Percentiles rank a stretch among this genome's conserved stretches.
Conservation (phyloP, 176 grass and related monocot species). For the Oryza officinalis region DNA sequence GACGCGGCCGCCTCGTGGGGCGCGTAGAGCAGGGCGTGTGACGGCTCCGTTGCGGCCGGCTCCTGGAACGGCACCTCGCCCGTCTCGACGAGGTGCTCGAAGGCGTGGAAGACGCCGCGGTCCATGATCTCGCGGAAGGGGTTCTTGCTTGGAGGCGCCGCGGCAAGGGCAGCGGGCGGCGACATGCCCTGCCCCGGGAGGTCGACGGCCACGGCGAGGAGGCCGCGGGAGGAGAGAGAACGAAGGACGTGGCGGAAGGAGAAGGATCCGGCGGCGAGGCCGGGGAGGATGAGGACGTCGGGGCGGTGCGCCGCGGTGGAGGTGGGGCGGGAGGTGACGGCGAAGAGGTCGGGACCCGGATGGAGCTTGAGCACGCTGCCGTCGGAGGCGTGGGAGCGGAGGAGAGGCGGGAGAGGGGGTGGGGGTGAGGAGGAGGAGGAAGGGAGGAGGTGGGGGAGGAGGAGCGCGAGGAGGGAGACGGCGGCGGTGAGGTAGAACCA, state of each 20-base stretch:
- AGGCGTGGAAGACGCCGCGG: slow-evolving; percentile 77
- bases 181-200: slow-evolving; percentile 67
- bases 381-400: slow-evolving; percentile 44
- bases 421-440: background rate
- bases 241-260: slow-evolving; percentile 64
- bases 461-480: slow-evolving; percentile 59
- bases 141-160: background rate
- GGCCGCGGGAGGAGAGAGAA: slow-evolving; percentile 34
- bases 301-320: background rate
- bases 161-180: background rate
- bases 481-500: slow-evolving; percentile 75
- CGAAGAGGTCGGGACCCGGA: slow-evolving; percentile 44
- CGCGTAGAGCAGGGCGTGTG: slow-evolving; percentile 33
- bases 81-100: slow-evolving; percentile 75
- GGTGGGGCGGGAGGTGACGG: slow-evolving; percentile 39
- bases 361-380: slow-evolving; percentile 59
- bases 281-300: slow-evolving; percentile 58
- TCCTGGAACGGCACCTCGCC: slow-evolving; percentile 70
- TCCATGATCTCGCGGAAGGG: slow-evolving; percentile 55
- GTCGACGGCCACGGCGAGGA: slow-evolving; percentile 51
- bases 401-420: slow-evolving; percentile 33
- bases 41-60: background rate
- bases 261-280: slow-evolving; percentile 64
- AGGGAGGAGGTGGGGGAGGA: slow-evolving; percentile 46
- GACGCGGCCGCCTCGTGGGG: slow-evolving; percentile 43